A percentile compares a stretch with the other conserved stretches of the same genome.
phyloP scores from a whole-genome alignment of 257 asterid genomes.

The Buddleja alternifolia region DNA sequence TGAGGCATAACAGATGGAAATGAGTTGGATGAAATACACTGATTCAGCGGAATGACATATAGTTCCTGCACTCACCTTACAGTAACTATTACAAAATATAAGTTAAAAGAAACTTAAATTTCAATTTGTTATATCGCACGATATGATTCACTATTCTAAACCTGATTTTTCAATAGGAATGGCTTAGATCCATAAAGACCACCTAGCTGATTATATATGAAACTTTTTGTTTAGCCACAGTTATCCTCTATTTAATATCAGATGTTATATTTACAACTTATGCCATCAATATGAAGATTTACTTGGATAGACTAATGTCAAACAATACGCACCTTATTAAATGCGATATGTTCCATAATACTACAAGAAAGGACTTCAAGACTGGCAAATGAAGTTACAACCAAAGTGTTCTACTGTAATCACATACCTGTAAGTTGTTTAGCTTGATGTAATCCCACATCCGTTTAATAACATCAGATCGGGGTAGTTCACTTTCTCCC shows the following conservation, averaged over 20 bases:
- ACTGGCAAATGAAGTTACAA: not conserved
- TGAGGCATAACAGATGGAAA: not conserved
- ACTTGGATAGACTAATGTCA: not conserved
- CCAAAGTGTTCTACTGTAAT: slow-evolving; percentile 6
- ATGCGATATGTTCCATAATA: not conserved
- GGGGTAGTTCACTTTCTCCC: slow-evolving; percentile 75
- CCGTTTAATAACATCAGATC: slow-evolving; percentile 78
- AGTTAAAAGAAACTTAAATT: not conserved
- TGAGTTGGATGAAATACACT: not conserved
- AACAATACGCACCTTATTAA: not conserved
- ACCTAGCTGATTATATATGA: not conserved
- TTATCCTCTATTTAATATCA: not conserved
- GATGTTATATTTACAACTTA: not conserved
- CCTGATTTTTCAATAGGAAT: not conserved
- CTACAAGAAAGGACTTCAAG: not conserved
- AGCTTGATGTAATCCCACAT: slow-evolving; percentile 90
- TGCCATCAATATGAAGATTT: not conserved
- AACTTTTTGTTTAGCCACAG: not conserved
- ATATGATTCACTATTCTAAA: not conserved
- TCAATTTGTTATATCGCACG: not conserved
- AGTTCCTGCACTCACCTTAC: not conserved
- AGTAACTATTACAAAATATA: not conserved
- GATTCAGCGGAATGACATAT: not conserved
- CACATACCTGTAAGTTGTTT: slow-evolving; percentile 82
- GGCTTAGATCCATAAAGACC: not conserved